Conservation (phyloP, 345 rosid genomes). For the Hevea brasiliensis region DNA sequence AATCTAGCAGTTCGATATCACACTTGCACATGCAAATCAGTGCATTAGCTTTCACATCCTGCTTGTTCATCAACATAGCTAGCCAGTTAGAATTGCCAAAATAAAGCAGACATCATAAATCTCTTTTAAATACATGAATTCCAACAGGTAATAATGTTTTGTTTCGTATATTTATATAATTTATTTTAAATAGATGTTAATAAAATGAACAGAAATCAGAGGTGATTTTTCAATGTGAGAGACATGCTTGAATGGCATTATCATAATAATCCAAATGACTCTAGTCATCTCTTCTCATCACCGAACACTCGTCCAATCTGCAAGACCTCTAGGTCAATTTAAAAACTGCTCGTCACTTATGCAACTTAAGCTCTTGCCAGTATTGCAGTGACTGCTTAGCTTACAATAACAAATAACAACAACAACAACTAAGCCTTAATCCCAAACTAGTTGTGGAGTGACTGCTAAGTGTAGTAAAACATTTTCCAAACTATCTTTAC, state of each 20-base stretch:
- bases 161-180: neutral
- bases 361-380: neutral
- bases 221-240: neutral
- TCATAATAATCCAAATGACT: neutral
- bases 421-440: too few species aligned
- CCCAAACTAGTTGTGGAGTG: too few species aligned
- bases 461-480: neutral
- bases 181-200: neutral
- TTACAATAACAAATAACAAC: too few species aligned
- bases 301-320: too few species aligned
- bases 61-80: too few species aligned
- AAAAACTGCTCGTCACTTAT: neutral
- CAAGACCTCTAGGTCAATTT: too few species aligned
- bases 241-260: neutral
- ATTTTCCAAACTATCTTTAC: neutral
- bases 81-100: too few species aligned
- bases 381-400: neutral
- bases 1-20: too few species aligned
- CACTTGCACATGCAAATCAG: too few species aligned
- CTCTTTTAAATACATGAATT: neutral
- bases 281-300: neutral
- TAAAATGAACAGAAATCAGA: neutral
- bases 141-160: neutral
- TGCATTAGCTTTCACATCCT: too few species aligned
- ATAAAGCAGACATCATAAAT: neutral